Conservation (phyloP, 495 filamentous ascomycete genomes). For the Podospora didyma region DNA sequence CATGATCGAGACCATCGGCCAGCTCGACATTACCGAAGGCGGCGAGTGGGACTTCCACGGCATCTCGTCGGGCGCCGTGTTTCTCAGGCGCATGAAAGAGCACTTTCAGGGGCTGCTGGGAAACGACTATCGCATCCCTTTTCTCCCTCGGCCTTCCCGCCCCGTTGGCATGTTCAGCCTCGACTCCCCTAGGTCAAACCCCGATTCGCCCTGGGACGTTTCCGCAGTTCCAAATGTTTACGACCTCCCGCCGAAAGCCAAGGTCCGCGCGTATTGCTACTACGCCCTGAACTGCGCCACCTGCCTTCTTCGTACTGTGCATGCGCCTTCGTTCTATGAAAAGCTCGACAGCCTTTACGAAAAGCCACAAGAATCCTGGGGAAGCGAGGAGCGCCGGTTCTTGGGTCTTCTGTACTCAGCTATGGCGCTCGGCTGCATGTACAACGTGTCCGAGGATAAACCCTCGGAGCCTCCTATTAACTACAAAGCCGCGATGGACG, state of each 20-base stretch:
- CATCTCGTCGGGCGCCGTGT: conserved; percentile 85
- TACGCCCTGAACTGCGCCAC: conserved; percentile 81
- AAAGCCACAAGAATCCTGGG: conserved; percentile 61
- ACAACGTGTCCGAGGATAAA: conserved; percentile 51
- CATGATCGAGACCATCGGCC: conserved; percentile 90
- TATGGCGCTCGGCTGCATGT: conserved; percentile 84
- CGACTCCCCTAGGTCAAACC: conserved; percentile 68
- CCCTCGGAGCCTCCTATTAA: conserved; percentile 24
- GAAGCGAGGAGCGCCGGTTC: conserved; percentile 73
- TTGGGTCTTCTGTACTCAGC: conserved; percentile 79
- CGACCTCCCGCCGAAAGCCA: conserved; percentile 66
- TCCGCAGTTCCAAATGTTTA: conserved; percentile 54
- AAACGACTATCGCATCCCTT: conserved; percentile 44
- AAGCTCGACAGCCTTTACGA: conserved; percentile 79
- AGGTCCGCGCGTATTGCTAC: conserved; percentile 65
- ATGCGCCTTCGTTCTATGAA: conserved; percentile 78
- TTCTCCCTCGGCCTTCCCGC: conserved; percentile 40
- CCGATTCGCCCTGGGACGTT: conserved; percentile 53
- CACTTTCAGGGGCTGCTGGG: conserved; percentile 68
- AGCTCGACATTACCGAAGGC: conserved; percentile 84
- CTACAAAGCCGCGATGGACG: conserved; percentile 70
- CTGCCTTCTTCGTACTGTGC: conserved; percentile 79
- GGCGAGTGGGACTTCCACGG: conserved; percentile 95
- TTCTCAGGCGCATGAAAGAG: conserved; percentile 77
- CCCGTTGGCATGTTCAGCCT: conserved; percentile 42